Conservation (phyloP, 2,329 filamentous ascomycete species). For the Aureobasidium sp. region DNA sequence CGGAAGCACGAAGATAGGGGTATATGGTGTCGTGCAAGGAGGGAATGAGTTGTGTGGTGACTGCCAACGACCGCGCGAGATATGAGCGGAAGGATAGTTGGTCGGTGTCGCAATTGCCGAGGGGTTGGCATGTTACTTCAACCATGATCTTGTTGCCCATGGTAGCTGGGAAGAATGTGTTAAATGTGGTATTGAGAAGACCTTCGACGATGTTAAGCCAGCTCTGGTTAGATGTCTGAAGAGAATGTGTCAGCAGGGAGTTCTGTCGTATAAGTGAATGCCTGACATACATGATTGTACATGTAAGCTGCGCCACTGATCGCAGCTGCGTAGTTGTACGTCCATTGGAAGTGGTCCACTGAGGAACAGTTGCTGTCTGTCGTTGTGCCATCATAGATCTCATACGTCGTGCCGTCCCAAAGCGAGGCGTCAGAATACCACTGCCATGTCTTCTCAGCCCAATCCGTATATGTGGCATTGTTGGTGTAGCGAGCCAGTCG, state of each 20-base stretch:
- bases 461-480: conserved; percentile 53
- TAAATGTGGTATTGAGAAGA: conserved; percentile 12
- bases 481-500: conserved; percentile 32
- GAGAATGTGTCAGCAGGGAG: background rate
- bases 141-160: conserved; percentile 51
- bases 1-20: conserved; percentile 45
- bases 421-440: conserved; percentile 44
- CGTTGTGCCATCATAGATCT: conserved; percentile 41
- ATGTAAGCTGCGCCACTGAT: conserved; percentile 50
- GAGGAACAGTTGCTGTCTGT: conserved; percentile 37
- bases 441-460: conserved; percentile 43
- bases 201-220: conserved; percentile 5
- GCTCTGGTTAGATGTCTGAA: background rate
- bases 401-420: conserved; percentile 36
- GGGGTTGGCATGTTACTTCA: conserved; percentile 61
- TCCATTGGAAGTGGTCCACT: conserved; percentile 42
- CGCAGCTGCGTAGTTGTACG: conserved; percentile 46
- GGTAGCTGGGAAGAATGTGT: conserved; percentile 45
- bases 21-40: conserved; percentile 35
- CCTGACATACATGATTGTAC: conserved; percentile 40
- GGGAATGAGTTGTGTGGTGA: conserved; percentile 34
- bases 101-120: conserved; percentile 58
- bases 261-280: too few species aligned
- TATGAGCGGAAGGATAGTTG: conserved; percentile 68
- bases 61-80: conserved; percentile 46